A percentile compares a stretch with the other conserved stretches of the same genome.
Evolutionary conservation across 2,329 filamentous ascomycete species (phyloP).

Genomic region (Acephala macrosclerotiorum): DNA sequence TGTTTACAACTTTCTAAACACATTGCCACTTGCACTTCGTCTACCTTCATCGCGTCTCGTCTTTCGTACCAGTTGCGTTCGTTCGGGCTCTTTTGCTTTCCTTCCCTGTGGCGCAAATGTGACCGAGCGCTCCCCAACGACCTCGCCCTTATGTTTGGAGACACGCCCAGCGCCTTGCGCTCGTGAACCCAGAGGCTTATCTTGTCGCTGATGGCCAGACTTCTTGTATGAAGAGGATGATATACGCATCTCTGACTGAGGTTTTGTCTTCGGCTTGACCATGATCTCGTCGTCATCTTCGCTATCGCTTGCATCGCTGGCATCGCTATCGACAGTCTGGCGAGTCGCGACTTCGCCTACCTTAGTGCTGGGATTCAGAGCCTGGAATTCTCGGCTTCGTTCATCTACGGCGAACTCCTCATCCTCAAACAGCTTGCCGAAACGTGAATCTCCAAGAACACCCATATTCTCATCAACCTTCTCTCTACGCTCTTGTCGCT

Average conservation of each 20-base stretch:
- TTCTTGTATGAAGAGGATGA: constrained; percentile 72
- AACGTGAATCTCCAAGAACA: constrained; percentile 84
- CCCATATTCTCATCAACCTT: constrained; percentile 66
- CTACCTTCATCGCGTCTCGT: constrained; percentile 51
- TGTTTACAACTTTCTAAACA: constrained; percentile 58
- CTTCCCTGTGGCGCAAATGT: constrained; percentile 74
- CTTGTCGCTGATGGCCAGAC: constrained; percentile 58
- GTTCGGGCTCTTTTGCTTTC: constrained; percentile 52
- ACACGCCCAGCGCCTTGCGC: constrained; percentile 57
- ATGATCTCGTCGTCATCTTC: constrained; percentile 51
- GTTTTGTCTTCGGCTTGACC: constrained; percentile 40
- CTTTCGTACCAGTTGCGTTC: constrained; percentile 33
- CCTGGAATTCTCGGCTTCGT: constrained; percentile 82
- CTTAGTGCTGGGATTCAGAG: constrained; percentile 86
- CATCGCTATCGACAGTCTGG: constrained; percentile 45
- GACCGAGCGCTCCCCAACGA: constrained; percentile 70
- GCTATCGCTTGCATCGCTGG: constrained; percentile 46
- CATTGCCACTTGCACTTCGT: constrained; percentile 79
- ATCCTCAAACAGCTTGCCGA: constrained; percentile 88
- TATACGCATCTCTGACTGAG: constrained; percentile 64
- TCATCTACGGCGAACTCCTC: constrained; percentile 94
- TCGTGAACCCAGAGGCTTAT: constrained; percentile 64
- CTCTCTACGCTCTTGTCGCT: constrained; percentile 66
- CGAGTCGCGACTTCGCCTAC: constrained; percentile 47
- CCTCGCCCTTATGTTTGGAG: constrained; percentile 55